Base-by-base conservation (phyloP, 768 basidiomycete species). In the Mycena indigotica region DNA sequence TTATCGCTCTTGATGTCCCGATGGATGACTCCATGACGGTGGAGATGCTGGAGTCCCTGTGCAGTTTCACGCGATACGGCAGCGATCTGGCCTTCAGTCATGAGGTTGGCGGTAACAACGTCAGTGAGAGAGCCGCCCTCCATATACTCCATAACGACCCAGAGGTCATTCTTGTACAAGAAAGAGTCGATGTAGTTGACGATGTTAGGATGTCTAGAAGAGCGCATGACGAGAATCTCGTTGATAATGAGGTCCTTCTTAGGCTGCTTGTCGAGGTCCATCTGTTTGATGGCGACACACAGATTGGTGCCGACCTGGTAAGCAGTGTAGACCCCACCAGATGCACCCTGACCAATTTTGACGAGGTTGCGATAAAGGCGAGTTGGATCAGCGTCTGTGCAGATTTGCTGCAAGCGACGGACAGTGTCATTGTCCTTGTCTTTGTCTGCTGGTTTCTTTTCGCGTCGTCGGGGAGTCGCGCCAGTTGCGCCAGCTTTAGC, bases 81-180 rank as follows among this genome's bases (percentile, higher is more conserved):
- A 0, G 97, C 95, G 61, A 99, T 98, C 77, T 98, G 97, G 1
- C 95, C 97, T 72, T 98, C 97, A 0, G 91, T 95, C 95, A 99
- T 98, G 67, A 97, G 75, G 72, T 95, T 95, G 50, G 89, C 91
- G 17, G 93, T 95, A 65, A 95, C 95, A 60, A 98, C 95, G 69
- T 98, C 96, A 4, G 96, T 99, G 41, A 98, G 77, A 28, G 86
- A 88, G 29, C 93, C 92, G 38, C 95, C 95, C 75, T 98, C 95
- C 96, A 98, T 98, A 74, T 95, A 98, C 76, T 98, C 97, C 97
- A 99, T 98, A 55, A 98, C 94, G 35, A 99, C 95, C 97, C 97
- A 98, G 3, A 99, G 80, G 69, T 98, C 97, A 71, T 96, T 97
- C 81, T 93, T 95, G 80, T 96, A 85, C 39, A 98, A 75, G 84